These are phyloP conservation scores for Gossypium trilobum DNA, from an alignment of 441 rosid species.

Conservation along the genomic window DNA sequence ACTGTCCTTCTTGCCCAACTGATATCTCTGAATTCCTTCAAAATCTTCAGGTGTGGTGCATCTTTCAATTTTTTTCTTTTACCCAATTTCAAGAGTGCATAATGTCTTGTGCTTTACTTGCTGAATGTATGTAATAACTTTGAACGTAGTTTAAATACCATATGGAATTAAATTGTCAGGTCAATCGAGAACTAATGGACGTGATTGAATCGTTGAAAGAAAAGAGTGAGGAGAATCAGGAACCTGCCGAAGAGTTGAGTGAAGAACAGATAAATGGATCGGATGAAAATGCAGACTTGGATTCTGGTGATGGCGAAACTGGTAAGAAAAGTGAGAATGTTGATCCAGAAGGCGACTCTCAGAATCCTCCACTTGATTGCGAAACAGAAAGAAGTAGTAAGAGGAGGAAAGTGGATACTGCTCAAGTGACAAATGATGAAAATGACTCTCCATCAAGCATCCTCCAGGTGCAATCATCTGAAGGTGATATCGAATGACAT, in stretches of 20 bases:
- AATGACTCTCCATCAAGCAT: slow-evolving; percentile 19
- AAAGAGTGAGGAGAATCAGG: slow-evolving; percentile 22
- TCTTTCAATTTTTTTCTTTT: neutral
- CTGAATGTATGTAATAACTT: neutral
- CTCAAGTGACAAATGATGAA: neutral
- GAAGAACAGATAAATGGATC: slow-evolving; percentile 11
- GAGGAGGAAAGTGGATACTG: slow-evolving; percentile 9
- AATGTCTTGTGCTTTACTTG: neutral
- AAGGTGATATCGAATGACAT: slow-evolving; percentile 17
- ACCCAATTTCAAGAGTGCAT: neutral
- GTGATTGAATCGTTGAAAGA: slow-evolving; percentile 38
- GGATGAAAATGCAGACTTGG: neutral
- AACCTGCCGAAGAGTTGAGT: slow-evolving; percentile 1
- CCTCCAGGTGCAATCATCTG: slow-evolving; percentile 19
- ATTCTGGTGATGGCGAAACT: neutral
- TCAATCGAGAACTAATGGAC: slow-evolving; percentile 46
- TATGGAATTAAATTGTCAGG: slow-evolving; percentile 23
- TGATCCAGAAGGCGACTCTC: neutral
- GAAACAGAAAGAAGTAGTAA: slow-evolving; percentile 5
- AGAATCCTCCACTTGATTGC: neutral
- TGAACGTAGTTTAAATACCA: neutral
- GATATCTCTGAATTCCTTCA: slow-evolving; percentile 43
- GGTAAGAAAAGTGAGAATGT: neutral
- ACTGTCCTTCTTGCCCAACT: slow-evolving; percentile 43
- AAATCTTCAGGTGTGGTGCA: slow-evolving; percentile 35